These are phyloP conservation scores for Fusarium sp. DNA, from an alignment of 2,329 filamentous ascomycete genomes.

Conservation along the genomic window DNA sequence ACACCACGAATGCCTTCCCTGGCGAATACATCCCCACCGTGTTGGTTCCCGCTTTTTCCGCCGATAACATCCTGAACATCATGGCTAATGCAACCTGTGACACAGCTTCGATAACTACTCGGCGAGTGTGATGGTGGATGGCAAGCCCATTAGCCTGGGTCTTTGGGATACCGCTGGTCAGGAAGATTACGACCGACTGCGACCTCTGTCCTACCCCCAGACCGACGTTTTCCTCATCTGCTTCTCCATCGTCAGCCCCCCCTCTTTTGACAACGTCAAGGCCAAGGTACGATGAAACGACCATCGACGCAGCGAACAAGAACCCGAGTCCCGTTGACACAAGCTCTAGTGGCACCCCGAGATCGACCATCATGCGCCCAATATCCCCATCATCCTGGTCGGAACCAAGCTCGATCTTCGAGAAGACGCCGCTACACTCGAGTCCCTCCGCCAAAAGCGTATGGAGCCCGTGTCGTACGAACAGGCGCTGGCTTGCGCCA, in stretches of 20 bases:
- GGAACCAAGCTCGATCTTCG: slow-evolving; percentile 96
- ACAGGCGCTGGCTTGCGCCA: slow-evolving; percentile 87
- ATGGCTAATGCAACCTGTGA: slow-evolving; percentile 22
- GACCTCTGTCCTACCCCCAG: slow-evolving; percentile 96
- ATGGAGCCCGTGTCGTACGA: slow-evolving; percentile 98
- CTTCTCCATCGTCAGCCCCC: slow-evolving; percentile 97
- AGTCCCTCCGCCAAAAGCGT: slow-evolving; percentile 87
- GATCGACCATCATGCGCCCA: slow-evolving; percentile 95
- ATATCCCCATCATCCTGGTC: slow-evolving; percentile 95
- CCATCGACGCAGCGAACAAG: background rate
- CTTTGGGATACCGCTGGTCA: slow-evolving; percentile 99
- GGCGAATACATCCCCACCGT: slow-evolving; percentile 99
- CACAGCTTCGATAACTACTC: slow-evolving; percentile 97
- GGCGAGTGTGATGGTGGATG: slow-evolving; percentile 98
- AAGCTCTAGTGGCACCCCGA: slow-evolving; percentile 88
- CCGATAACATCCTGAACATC: background rate
- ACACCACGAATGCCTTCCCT: slow-evolving; percentile 99
- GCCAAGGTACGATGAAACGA: slow-evolving; percentile 78
- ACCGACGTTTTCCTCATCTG: slow-evolving; percentile 99
- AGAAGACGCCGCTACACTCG: slow-evolving; percentile 85
- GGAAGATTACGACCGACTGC: slow-evolving; percentile 96
- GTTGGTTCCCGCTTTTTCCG: slow-evolving; percentile 63
- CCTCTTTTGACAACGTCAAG: slow-evolving; percentile 98
- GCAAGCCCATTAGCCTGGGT: slow-evolving; percentile 95
- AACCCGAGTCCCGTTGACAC: slow-evolving; percentile 16